phyloP scores from a whole-genome alignment of 2,329 filamentous ascomycete species.

The Aspergillus novoparasiticus region DNA sequence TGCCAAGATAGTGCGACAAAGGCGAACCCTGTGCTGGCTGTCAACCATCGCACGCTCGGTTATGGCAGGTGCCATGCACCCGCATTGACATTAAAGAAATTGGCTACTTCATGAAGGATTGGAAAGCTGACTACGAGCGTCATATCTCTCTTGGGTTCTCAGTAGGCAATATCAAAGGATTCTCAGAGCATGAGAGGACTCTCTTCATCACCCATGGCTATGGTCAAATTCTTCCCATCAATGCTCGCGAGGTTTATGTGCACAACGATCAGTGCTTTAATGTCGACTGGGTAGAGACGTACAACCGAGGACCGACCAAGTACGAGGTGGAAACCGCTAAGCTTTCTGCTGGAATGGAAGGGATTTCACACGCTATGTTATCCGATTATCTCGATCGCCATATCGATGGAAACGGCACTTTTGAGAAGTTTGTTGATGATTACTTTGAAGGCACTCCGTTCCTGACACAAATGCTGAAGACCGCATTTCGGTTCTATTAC shows the following conservation, averaged over 20 bases:
- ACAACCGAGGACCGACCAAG: slow-evolving; percentile 72
- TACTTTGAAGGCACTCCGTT: slow-evolving; percentile 96
- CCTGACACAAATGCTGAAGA: slow-evolving; percentile 94
- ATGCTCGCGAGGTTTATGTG: slow-evolving; percentile 90
- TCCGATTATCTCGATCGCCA: slow-evolving; percentile 95
- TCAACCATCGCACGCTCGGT: slow-evolving; percentile 88
- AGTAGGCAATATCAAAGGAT: slow-evolving; percentile 92
- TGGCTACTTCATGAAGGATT: slow-evolving; percentile 98
- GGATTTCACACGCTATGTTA: slow-evolving; percentile 76
- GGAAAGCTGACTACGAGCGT: slow-evolving; percentile 94
- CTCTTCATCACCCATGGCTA: slow-evolving; percentile 97
- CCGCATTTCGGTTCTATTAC: slow-evolving; percentile 87
- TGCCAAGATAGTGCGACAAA: slow-evolving; percentile 70
- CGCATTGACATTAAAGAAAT: slow-evolving; percentile 99
- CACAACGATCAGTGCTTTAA: slow-evolving; percentile 90
- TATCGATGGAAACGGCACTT: slow-evolving; percentile 84
- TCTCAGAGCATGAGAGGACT: slow-evolving; percentile 62
- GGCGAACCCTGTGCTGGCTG: slow-evolving; percentile 94
- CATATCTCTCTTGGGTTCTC: slow-evolving; percentile 86
- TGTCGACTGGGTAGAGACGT: slow-evolving; percentile 89
- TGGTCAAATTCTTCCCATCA: slow-evolving; percentile 87
- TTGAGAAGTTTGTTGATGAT: slow-evolving; percentile 91
- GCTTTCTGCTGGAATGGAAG: slow-evolving; percentile 85
- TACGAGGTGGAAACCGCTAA: slow-evolving; percentile 87
- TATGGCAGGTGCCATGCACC: slow-evolving; percentile 98